phyloP scores from a whole-genome alignment of 805 yeast species.

The Saturnispora silvae region DNA sequence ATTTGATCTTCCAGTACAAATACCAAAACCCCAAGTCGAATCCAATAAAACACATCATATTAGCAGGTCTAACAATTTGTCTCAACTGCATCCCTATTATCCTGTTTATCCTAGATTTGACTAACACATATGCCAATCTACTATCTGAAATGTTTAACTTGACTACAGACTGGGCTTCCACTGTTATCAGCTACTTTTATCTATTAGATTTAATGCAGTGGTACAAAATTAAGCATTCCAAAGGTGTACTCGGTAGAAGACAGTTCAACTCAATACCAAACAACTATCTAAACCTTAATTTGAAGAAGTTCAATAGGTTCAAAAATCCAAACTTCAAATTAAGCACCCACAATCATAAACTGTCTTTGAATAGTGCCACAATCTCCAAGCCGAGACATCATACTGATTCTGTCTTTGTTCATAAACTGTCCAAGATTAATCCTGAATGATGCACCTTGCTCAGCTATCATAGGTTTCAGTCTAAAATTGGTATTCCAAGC shows the following conservation, averaged over 20 bases:
- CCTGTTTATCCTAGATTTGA: conserved; percentile 65
- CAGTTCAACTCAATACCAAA: conserved; percentile 1
- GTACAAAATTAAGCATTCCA: conserved; percentile 50
- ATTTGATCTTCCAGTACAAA: conserved; percentile 46
- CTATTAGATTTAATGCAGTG: conserved; percentile 51
- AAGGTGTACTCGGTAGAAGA: conserved; percentile 59
- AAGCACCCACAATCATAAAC: background rate
- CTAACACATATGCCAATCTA: conserved; percentile 65
- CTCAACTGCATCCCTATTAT: conserved; percentile 53
- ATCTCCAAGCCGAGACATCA: too few relatives aligned
- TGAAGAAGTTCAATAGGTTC: conserved; percentile 5
- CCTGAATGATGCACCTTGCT: too few relatives aligned
- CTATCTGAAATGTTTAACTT: conserved; percentile 65
- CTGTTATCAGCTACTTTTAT: conserved; percentile 83
- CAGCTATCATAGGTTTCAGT: too few relatives aligned
- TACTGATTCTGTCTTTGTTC: conserved; percentile 4
- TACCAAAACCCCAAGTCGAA: conserved; percentile 26
- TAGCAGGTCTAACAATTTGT: conserved; percentile 46
- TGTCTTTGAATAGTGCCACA: background rate
- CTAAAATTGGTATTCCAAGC: too few relatives aligned
- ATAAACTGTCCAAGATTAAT: conserved; percentile 2
- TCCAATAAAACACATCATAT: conserved; percentile 32
- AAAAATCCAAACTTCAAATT: background rate
- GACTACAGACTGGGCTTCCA: conserved; percentile 59
- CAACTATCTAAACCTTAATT: background rate